These are phyloP conservation scores for Sclerotinia subarctica DNA, from an alignment of 2,329 filamentous ascomycete genomes.

Conservation along the genomic window DNA sequence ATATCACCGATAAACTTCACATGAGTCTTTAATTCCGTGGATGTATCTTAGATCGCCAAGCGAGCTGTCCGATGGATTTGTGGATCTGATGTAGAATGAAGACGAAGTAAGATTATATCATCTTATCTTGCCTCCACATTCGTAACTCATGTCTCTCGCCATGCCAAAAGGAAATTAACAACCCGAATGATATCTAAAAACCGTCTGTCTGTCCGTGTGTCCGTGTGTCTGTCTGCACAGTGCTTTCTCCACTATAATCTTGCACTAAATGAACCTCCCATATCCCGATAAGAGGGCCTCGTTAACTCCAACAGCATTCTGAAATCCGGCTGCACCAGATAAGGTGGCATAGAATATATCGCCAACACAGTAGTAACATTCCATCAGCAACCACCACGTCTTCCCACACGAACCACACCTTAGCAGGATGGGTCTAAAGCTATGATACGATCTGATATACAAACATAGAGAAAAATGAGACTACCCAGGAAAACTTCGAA, in stretches of 20 bases:
- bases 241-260: background rate
- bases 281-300: no score
- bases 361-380: background rate
- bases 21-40: background rate
- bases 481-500: no score
- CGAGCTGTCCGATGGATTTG: background rate
- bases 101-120: background rate
- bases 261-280: background rate
- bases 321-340: background rate
- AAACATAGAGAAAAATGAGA: no score
- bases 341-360: background rate
- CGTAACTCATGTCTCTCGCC: background rate
- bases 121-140: background rate
- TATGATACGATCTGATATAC: background rate
- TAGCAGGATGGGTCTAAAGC: background rate
- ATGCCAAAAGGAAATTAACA: background rate
- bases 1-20: background rate
- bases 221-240: background rate
- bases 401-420: background rate
- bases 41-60: background rate
- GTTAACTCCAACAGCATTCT: background rate
- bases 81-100: background rate
- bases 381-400: background rate
- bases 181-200: background rate
- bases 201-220: no score